These are phyloP conservation scores for Saturnispora diversa DNA, from an alignment of 805 yeast species.

Conservation along the genomic window DNA sequence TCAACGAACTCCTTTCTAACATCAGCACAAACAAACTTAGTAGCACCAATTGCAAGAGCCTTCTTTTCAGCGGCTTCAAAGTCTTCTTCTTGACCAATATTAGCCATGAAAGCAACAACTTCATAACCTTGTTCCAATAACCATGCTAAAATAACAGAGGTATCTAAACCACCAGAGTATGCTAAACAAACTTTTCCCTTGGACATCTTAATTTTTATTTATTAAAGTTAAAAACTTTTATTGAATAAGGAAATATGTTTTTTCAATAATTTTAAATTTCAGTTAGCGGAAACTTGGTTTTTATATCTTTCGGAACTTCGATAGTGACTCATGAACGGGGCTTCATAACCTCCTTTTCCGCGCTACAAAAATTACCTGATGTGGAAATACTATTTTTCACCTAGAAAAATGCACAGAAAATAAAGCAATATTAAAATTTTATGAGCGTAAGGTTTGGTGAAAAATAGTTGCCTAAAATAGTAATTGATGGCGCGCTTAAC, in stretches of 20 bases:
- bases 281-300: no score
- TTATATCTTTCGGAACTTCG: no score
- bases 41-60: slow-evolving; percentile 94
- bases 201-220: slow-evolving; percentile 48
- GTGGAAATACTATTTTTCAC: neutral
- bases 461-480: no score
- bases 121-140: slow-evolving; percentile 95
- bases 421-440: neutral
- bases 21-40: slow-evolving; percentile 89
- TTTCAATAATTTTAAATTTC: no score
- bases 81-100: slow-evolving; percentile 99
- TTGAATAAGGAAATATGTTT: no score
- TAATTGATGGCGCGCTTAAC: no score
- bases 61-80: slow-evolving; percentile 94
- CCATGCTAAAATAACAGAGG: slow-evolving; percentile 98
- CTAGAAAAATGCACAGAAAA: neutral
- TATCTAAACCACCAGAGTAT: slow-evolving; percentile 97
- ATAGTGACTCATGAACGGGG: neutral
- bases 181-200: slow-evolving; percentile 99
- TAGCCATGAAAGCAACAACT: slow-evolving; percentile 96
- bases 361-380: neutral
- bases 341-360: slow-evolving; percentile 3
- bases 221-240: neutral
- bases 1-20: slow-evolving; percentile 93
- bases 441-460: neutral